phyloP scores from a whole-genome alignment of 495 filamentous ascomycete genomes.

The Talaromyces nanjingensis region DNA sequence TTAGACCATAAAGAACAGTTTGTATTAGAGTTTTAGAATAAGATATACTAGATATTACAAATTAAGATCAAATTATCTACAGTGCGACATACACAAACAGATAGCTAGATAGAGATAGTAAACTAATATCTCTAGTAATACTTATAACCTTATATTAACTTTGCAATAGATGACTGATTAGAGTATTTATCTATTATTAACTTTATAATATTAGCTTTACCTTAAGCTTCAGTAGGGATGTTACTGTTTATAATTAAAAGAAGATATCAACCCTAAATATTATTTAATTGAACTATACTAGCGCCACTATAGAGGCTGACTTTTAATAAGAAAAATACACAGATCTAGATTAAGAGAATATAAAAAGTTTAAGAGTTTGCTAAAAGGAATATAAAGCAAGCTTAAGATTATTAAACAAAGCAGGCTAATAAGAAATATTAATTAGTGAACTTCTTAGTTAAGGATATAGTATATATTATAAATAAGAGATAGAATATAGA shows the following conservation, averaged over 20 bases:
- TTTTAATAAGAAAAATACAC: background rate
- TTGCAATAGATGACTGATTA: background rate
- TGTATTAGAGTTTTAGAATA: too few relatives aligned
- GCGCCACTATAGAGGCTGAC: background rate
- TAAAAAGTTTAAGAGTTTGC: too few relatives aligned
- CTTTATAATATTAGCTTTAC: background rate
- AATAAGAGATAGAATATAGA: too few relatives aligned
- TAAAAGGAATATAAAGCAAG: too few relatives aligned
- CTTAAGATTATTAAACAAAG: too few relatives aligned
- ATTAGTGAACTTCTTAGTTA: background rate
- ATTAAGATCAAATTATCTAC: conserved; percentile 1
- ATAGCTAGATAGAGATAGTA: background rate
- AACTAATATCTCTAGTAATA: too few relatives aligned
- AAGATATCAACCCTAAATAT: background rate
- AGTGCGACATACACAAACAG: background rate
- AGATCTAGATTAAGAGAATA: too few relatives aligned
- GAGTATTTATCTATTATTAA: background rate
- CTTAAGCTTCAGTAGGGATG: background rate
- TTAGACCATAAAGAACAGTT: too few relatives aligned
- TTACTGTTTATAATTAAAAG: background rate
- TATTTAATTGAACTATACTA: background rate
- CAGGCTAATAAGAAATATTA: too few relatives aligned
- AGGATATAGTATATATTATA: background rate
- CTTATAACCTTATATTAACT: too few relatives aligned
- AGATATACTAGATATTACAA: too few relatives aligned